Base-by-base conservation (phyloP, 768 basidiomycete species). In the Rhodotorula graminis region DNA sequence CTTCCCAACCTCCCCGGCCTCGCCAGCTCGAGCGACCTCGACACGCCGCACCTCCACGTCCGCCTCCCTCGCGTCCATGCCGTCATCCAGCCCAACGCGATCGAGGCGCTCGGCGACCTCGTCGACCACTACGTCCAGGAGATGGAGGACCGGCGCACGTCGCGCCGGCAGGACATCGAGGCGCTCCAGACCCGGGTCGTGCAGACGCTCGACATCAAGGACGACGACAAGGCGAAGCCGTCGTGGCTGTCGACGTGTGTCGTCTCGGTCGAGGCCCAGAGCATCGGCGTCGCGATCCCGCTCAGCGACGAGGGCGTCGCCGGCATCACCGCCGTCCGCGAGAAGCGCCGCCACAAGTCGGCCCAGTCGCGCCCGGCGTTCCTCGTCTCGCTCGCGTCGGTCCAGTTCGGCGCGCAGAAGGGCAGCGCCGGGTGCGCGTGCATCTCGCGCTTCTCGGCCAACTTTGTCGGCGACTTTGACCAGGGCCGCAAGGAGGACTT, bases 81-180 rank as follows among this genome's bases (percentile, higher is more conserved):
- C 2, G 90, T 95, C 47, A 89, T 96, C 89, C 93, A 93, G 80
- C 89, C 94, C 18, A 91, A 91, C 74, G 94, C 95, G 0, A 88
- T 97, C 63, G 89, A 89, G 31, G 91, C 95, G 79, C 83, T 97
- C 15, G 91, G 89, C 25, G 94, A 97, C 79, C 91, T 93, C 73
- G 81, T 92, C 53, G 92, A 95, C 78, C 85, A 92, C 76, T 83
- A 92, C 63, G 53, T 49, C 59, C 40, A 86, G 19, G 93, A 96
- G 79, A 84, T 95, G 66, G 82, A 88, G 33, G 82, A 86, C 49
- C 86, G 90, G 33, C 86, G 88, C 78, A 89, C 91, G 75, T 87
- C 88, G 77, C 87, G 94, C 53, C 87, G 88, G 10, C 81, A 84
- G 0, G 92, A 97, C 75, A 82, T 96, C 15, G 87, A 86, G 55